Evolutionary conservation across 139 green algal genomes (phyloP), one percentile per base, ranked within the genome.

Genomic region (Haematococcus sp.): DNA sequence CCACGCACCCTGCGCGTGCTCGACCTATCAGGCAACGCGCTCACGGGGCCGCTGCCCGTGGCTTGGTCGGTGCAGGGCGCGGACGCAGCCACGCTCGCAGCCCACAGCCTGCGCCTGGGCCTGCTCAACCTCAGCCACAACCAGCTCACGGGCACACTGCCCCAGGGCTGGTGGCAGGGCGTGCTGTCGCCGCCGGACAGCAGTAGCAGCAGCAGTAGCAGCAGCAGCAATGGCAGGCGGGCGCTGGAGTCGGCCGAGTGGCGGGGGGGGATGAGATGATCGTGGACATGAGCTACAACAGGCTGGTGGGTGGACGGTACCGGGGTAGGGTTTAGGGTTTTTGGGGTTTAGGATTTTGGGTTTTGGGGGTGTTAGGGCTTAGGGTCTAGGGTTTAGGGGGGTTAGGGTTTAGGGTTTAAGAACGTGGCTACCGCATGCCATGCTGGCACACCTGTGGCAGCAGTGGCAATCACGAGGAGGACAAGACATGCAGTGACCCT

Each of bases 121-220:
- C 34, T 71, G 56, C 56, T 82, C 20, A 70, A 82, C 76, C 55
- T 84, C 61, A 71, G 44, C 2, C 2, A 2, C 52, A 84, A 84
- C 55, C 4, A 0, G 20, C 68, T 84, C 2, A 61, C 35, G n/a
- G 70, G 70, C 35, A 5, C 4, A 3, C 3, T 76, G 27, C 70
- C 70, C 1, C 7, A 23, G 30, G 46, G 28, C 49, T 74, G 68
- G 68, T 22, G 61, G 43, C 20, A 58, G 17, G 4, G 52, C 17
- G 23, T 34, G 23, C n/a, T 23, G 40, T 23, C n/a, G 13, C 31
- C 40, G n/a, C 13, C 7, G 3, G 25, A 35, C 35, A 52, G 61
- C 61, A 28, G 32, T 16, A 20, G 54, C 54, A 61, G 54, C 17
- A 28, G 54, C n/a, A 61, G 54, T n/a, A n/a, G 64, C 35, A 52